Evolutionary conservation across 2,329 filamentous ascomycete species (phyloP).

Genomic region (Pseudogymnoascus sp.): DNA sequence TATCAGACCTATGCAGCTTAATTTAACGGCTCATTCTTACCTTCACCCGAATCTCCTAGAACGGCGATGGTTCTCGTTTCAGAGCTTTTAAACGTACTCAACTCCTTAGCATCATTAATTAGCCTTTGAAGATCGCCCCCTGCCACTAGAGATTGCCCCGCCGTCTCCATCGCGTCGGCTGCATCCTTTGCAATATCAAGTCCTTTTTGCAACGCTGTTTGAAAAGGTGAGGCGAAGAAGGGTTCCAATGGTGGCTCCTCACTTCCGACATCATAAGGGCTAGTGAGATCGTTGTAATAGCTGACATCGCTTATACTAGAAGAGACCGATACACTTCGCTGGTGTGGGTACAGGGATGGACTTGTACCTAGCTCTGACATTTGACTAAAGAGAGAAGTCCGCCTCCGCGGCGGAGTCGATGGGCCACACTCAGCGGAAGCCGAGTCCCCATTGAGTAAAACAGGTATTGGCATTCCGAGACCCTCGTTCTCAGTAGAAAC

Average conservation of each 20-base stretch:
- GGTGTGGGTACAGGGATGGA: slow-evolving; percentile 10
- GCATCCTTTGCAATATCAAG: slow-evolving; percentile 16
- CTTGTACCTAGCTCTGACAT: slow-evolving; percentile 12
- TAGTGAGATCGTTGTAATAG: slow-evolving; percentile 10
- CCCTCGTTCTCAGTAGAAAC: not conserved
- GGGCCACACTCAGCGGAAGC: not conserved
- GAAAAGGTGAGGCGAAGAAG: slow-evolving; percentile 16
- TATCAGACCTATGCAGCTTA: slow-evolving; percentile 10
- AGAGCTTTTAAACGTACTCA: slow-evolving; percentile 17
- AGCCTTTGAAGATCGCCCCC: slow-evolving; percentile 14
- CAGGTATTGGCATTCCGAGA: not conserved
- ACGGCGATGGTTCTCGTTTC: slow-evolving; percentile 19
- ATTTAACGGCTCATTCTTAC: not conserved
- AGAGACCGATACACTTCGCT: slow-evolving; percentile 16
- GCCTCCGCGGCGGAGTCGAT: not conserved
- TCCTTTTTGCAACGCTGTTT: slow-evolving; percentile 14
- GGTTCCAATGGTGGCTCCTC: slow-evolving; percentile 17
- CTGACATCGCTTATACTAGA: slow-evolving; percentile 11
- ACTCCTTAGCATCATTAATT: slow-evolving; percentile 13
- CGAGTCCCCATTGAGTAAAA: not conserved
- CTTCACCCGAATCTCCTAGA: slow-evolving; percentile 1
- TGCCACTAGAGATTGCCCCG: slow-evolving; percentile 10
- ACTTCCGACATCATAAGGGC: slow-evolving; percentile 15
- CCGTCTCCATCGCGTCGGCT: slow-evolving; percentile 13
- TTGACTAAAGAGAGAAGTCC: not conserved